Conservation (phyloP, 129 eudicot species). For the carrot (Daucus carota) region DH1_v3.0 NC_030382.2:11269001-11269500, state of each 20-base stretch:
- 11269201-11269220: not conserved
- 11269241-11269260: not conserved
- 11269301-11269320: constrained; percentile 41
- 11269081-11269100: no score
- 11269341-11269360: constrained; percentile 27
- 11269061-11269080: not conserved
- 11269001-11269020: no score
- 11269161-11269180: not conserved
- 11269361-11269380: constrained; percentile 82
- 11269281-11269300: constrained; percentile 63
- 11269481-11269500: not conserved
- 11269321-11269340: constrained; percentile 22
- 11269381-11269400: constrained; percentile 86
- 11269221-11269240: not conserved
- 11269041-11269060: not conserved
- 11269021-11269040: not conserved
- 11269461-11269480: not conserved
- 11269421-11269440: constrained; percentile 77
- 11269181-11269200: not conserved
- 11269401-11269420: constrained; percentile 73
- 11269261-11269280: not conserved
- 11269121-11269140: not conserved
- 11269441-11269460: constrained; percentile 35
- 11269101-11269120: not conserved
- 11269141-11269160: not conserved